Evolutionary conservation across 2,329 filamentous ascomycete genomes (phyloP).

Genomic region (Westerdykella ornata): DNA sequence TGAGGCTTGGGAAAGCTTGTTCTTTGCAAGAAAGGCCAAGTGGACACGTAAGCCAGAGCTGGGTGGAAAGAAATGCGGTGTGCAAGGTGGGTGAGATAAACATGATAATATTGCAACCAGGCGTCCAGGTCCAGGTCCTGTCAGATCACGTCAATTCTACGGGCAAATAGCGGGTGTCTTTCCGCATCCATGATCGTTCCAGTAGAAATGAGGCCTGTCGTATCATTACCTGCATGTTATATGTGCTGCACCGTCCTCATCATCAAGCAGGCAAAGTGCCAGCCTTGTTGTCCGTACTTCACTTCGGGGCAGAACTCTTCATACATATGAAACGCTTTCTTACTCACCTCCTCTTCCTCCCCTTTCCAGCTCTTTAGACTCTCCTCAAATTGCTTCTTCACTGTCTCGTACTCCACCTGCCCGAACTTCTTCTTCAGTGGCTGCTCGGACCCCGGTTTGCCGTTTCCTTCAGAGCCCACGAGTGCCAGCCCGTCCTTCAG

Average conservation of each 20-base stretch:
- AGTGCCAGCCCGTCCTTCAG: conserved; percentile 21
- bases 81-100: no score
- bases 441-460: conserved; percentile 11
- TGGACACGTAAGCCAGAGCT: no score
- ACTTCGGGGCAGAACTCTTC: conserved; percentile 25
- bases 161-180: no score
- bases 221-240: no score
- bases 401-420: conserved; percentile 13
- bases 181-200: no score
- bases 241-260: neutral
- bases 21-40: no score
- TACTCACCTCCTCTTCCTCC: conserved; percentile 19
- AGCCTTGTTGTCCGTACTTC: conserved; percentile 22
- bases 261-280: conserved; percentile 5
- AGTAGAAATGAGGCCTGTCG: no score
- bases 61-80: no score
- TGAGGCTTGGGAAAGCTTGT: no score
- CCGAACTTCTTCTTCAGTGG: conserved; percentile 21
- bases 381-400: conserved; percentile 13
- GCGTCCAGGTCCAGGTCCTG: no score
- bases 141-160: no score
- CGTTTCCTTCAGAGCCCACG: conserved; percentile 11
- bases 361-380: conserved; percentile 16
- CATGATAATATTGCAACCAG: no score
- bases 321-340: conserved; percentile 24